Evolutionary conservation across 495 filamentous ascomycete species (phyloP).

Genomic region (Achaetomiella virescens): DNA sequence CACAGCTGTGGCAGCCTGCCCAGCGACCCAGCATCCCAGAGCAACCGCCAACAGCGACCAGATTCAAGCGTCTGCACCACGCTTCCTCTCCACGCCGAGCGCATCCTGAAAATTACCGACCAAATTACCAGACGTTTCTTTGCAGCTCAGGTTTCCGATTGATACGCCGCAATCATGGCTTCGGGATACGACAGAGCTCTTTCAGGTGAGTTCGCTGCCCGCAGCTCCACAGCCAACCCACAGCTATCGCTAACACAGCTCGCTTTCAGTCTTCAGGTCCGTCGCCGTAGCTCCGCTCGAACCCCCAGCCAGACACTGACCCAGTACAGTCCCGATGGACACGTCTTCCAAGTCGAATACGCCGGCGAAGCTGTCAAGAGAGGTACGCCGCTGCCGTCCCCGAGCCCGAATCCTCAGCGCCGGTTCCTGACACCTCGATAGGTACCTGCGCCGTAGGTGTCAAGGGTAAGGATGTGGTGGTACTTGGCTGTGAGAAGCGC

Average conservation of each 20-base stretch:
- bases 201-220: slow-evolving; percentile 60
- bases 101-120: not conserved
- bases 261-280: slow-evolving; percentile 57
- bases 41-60: slow-evolving; percentile 9
- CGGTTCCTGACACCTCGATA: slow-evolving; percentile 28
- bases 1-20: slow-evolving; percentile 23
- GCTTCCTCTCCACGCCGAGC: not conserved
- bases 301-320: slow-evolving; percentile 29
- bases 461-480: slow-evolving; percentile 90
- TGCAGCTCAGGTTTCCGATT: not conserved
- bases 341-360: slow-evolving; percentile 99
- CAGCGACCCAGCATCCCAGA: not conserved
- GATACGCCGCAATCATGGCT: slow-evolving; percentile 49
- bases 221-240: slow-evolving; percentile 8
- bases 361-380: slow-evolving; percentile 96
- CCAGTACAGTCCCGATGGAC: slow-evolving; percentile 78
- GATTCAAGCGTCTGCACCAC: not conserved
- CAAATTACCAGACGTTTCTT: not conserved
- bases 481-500: slow-evolving; percentile 95
- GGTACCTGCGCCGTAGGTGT: slow-evolving; percentile 97
- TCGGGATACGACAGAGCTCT: slow-evolving; percentile 93
- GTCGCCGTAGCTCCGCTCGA: slow-evolving; percentile 27
- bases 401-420: not conserved
- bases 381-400: slow-evolving; percentile 49
- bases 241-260: slow-evolving; percentile 33